Conservation (phyloP, 306 rosid species). For the Nissolia schottii region DNA sequence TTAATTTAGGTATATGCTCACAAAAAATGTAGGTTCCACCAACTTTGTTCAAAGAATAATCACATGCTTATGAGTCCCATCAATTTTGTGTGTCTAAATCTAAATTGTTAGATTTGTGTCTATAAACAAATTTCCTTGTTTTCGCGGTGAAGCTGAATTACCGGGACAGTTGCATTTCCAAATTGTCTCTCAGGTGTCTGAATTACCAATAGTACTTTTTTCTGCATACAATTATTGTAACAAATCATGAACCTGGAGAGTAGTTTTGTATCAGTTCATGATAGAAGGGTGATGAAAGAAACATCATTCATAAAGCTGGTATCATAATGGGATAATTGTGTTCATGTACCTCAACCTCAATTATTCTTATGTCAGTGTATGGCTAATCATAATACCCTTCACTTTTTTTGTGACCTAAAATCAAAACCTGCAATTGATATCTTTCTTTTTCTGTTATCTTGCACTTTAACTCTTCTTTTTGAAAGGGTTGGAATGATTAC, state of each 20-base stretch:
- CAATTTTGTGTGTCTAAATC: no score
- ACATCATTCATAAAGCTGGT: background rate
- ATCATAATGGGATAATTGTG: background rate
- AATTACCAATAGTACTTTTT: slow-evolving; percentile 15
- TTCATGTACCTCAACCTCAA: background rate
- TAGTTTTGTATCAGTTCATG: background rate
- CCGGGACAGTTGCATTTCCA: slow-evolving; percentile 1
- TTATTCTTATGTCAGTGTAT: background rate
- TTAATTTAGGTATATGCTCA: no score
- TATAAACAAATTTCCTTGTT: no score
- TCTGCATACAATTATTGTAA: background rate
- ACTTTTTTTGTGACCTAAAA: background rate
- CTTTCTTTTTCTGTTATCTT: background rate
- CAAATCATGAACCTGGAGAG: background rate
- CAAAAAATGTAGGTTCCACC: no score
- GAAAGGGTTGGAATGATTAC: background rate
- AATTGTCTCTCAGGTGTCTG: slow-evolving; percentile 14
- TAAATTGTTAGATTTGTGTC: no score
- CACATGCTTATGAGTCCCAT: no score
- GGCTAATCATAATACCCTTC: background rate
- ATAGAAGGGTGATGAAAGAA: background rate
- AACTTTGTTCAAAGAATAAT: no score
- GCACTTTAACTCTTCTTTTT: background rate
- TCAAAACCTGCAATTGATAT: background rate
- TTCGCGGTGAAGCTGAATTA: slow-evolving; percentile 1